Evolutionary conservation across 805 yeast species (phyloP).

Genomic region (Blastobotrys parvus): DNA sequence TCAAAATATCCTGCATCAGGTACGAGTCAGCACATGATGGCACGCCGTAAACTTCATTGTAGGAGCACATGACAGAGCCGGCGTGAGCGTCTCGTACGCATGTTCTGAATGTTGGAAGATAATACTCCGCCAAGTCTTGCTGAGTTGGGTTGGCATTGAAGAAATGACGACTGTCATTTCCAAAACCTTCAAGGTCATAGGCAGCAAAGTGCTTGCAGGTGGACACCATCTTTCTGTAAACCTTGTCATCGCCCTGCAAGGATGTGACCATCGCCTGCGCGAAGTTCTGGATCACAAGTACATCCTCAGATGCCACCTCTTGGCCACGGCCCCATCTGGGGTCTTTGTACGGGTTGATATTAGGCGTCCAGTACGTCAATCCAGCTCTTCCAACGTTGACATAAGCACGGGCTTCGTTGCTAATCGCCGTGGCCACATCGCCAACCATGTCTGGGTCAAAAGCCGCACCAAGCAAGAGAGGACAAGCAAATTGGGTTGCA

Average conservation of each 20-base stretch:
- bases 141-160: conserved; percentile 7
- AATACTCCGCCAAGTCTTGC: conserved; percentile 10
- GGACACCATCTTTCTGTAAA: conserved; percentile 4
- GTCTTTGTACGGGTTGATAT: conserved; percentile 11
- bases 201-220: conserved; percentile 13
- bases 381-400: conserved; percentile 8
- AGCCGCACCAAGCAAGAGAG: conserved; percentile 7
- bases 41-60: conserved; percentile 12
- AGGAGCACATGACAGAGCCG: conserved; percentile 10
- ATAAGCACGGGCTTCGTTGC: conserved; percentile 11
- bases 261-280: conserved; percentile 6
- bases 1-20: conserved; percentile 7
- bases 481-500: conserved; percentile 10
- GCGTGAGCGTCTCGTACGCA: conserved; percentile 9
- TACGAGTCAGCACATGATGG: conserved; percentile 10
- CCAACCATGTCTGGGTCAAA: conserved; percentile 7
- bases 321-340: conserved; percentile 15
- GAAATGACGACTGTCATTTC: conserved; percentile 2
- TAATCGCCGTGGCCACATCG: conserved; percentile 4
- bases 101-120: conserved; percentile 8
- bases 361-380: conserved; percentile 9
- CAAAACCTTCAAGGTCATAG: conserved; percentile 10
- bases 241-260: conserved; percentile 8
- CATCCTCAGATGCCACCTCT: conserved; percentile 14
- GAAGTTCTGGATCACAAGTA: conserved; percentile 4